Evolutionary conservation across 768 basidiomycete species (phyloP).

Genomic region (Auricularia sp.): DNA sequence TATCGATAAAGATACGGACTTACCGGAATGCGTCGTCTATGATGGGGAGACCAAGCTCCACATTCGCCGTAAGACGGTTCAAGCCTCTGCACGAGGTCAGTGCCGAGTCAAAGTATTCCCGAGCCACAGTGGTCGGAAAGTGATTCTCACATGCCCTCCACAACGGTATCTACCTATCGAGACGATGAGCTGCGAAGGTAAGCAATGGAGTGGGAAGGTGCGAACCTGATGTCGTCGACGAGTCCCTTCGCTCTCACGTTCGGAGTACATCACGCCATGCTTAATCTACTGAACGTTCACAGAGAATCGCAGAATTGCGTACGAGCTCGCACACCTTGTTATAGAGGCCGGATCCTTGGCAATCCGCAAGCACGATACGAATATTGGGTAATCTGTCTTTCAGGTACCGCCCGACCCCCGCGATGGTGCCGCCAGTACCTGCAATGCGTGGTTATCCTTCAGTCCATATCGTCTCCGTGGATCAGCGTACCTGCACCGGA

Average conservation of each 20-base stretch:
- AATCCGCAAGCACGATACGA: conserved; percentile 73
- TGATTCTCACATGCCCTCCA: conserved; percentile 69
- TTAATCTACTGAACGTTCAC: conserved; percentile 44
- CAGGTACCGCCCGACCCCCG: conserved; percentile 71
- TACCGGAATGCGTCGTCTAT: conserved; percentile 87
- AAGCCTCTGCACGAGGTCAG: conserved; percentile 54
- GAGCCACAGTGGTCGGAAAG: not conserved
- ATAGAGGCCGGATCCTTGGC: conserved; percentile 88
- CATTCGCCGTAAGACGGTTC: conserved; percentile 86
- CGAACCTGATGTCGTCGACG: conserved; percentile 70
- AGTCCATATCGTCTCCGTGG: not conserved
- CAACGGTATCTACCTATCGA: conserved; percentile 76
- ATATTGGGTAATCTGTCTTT: conserved; percentile 63
- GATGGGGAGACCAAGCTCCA: conserved; percentile 72
- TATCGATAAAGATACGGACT: conserved; percentile 1
- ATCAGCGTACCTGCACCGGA: conserved; percentile 63
- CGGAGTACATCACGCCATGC: conserved; percentile 90
- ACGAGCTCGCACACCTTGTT: conserved; percentile 55
- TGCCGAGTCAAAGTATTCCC: not conserved
- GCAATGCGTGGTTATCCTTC: not conserved
- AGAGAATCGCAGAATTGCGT: not conserved
- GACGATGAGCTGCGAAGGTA: not conserved
- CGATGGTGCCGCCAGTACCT: conserved; percentile 96
- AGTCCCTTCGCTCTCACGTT: conserved; percentile 87
- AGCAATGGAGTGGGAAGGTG: not conserved